phyloP scores from a whole-genome alignment of 1,139 yeast genomes.

The Geotrichum fermentans region DNA sequence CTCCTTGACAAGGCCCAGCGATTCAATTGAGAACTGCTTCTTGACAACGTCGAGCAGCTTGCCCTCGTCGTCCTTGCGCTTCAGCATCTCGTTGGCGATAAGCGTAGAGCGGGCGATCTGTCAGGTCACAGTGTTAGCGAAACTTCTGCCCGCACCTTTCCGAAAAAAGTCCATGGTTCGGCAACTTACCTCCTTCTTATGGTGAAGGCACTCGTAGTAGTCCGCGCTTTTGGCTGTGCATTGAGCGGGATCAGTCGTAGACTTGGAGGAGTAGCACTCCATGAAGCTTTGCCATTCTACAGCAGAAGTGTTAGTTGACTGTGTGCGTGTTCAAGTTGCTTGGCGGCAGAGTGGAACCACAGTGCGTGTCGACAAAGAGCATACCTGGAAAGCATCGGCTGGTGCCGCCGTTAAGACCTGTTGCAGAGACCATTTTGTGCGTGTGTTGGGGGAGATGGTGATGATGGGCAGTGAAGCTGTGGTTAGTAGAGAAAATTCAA shows the following conservation, averaged over 20 bases:
- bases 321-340: not conserved
- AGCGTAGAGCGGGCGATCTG: constrained; percentile 20
- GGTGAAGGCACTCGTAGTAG: constrained; percentile 48
- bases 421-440: constrained; percentile 38
- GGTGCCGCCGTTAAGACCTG: constrained; percentile 44
- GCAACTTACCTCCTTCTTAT: constrained; percentile 40
- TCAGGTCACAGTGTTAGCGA: too few relatives aligned
- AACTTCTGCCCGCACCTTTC: too few relatives aligned
- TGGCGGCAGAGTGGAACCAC: constrained; percentile 2
- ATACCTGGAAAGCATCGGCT: constrained; percentile 46
- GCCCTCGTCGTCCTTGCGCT: constrained; percentile 27
- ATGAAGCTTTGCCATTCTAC: constrained; percentile 44
- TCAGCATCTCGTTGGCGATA: constrained; percentile 29
- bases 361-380: too few relatives aligned
- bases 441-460: not conserved
- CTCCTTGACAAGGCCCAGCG: constrained; percentile 31
- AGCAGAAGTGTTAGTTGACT: not conserved
- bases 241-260: constrained; percentile 37
- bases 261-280: constrained; percentile 44
- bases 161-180: not conserved
- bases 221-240: constrained; percentile 45
- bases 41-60: constrained; percentile 23
- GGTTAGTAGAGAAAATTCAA: not conserved
- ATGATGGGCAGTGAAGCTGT: not conserved
- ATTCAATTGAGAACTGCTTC: constrained; percentile 30